phyloP scores from a whole-genome alignment of 2,329 filamentous ascomycete genomes.

The Fusarium sp. region DNA sequence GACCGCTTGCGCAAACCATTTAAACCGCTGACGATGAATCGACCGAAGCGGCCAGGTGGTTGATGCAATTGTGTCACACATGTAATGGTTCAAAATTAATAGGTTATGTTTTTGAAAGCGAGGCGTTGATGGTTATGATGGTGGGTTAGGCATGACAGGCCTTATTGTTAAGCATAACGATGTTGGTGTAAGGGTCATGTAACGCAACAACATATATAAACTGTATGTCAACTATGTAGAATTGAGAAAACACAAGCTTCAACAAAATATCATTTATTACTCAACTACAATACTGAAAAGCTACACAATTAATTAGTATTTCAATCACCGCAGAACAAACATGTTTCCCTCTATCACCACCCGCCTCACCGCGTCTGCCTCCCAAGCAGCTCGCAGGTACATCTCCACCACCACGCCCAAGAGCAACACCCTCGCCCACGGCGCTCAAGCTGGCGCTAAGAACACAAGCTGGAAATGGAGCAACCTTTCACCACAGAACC shows the following conservation, averaged over 20 bases:
- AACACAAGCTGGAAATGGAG: conserved; percentile 45
- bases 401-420: conserved; percentile 44
- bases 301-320: background rate
- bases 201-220: conserved; percentile 28
- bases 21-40: conserved; percentile 67
- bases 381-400: conserved; percentile 28
- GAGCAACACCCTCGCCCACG: conserved; percentile 25
- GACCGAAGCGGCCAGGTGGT: conserved; percentile 50
- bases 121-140: conserved; percentile 18
- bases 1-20: conserved; percentile 68
- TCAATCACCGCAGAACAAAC: conserved; percentile 2
- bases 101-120: conserved; percentile 16
- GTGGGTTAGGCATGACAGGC: conserved; percentile 4
- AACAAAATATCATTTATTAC: conserved; percentile 2
- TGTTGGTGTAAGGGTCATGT: conserved; percentile 2
- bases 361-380: conserved; percentile 35
- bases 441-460: background rate
- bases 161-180: conserved; percentile 47
- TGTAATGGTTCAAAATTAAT: conserved; percentile 12
- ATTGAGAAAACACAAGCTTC: conserved; percentile 6
- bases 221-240: background rate
- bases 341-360: conserved; percentile 41
- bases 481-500: conserved; percentile 47
- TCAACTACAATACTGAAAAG: background rate
- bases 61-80: conserved; percentile 20